Base-by-base conservation (phyloP, 2,329 filamentous ascomycete species). In the Hawksworthiomyces lignivorus region DNA sequence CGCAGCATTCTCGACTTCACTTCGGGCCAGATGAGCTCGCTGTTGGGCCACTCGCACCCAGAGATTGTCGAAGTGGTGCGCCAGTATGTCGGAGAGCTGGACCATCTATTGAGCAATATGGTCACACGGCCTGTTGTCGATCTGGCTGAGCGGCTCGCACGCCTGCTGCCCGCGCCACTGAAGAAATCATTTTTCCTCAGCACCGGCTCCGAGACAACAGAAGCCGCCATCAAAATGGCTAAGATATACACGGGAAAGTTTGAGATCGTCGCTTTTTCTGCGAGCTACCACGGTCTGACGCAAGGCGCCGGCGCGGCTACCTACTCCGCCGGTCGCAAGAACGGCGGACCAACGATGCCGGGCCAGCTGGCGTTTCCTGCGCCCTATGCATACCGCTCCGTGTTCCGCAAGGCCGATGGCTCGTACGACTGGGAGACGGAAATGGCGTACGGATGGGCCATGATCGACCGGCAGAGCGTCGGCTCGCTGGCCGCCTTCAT, bases 361-460 rank as follows among this genome's bases (percentile, higher is more conserved):
- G 78, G 79, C 1, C 69, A 73, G 43, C 62, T 78, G 4, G 67
- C 66, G 1, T 67, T 83, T 27, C 78, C 78, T 0, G 67, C 73
- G 0, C 78, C 78, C 0, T 73, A 82, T 49, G 64, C 70, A 0
- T 82, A 81, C 52, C 71, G 77, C 4, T 81, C 77, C 0, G 64
- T 71, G 0, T 84, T 84, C 56, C 68, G 73, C 9, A 68, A 70
- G 27, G 18, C 69, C 0, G 76, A 82, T 47, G 77, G 77, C 1
- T 68, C 67, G 0, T 76, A 84, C 48, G 78, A 84, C 53, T 84
- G 79, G 79, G 64, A 77, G 49, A 70, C 73, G 0, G 80, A 84
- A 54, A 59, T 84, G 12, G 68, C 77, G 10, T 82, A 73, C 50
- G 77, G 74, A 15, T 82, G 73, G 65, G 61, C 63, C n/a, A 63